Conservation (phyloP, 352 stramenopile genomes). For the Globisporangium paroecandrum region DNA sequence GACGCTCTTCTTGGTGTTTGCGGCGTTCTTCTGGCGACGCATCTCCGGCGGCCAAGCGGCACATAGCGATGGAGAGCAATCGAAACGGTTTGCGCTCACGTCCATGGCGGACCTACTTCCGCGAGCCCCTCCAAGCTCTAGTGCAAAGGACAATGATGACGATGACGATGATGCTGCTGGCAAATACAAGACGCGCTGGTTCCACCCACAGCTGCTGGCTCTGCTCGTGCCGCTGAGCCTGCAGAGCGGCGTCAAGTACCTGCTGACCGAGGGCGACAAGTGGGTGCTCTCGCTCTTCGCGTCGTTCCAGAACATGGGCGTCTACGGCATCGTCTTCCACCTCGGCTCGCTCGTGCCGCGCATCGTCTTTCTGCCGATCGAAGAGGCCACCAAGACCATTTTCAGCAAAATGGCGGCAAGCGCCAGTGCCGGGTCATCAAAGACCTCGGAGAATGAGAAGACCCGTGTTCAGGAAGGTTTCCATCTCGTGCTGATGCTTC, state of each 20-base stretch:
- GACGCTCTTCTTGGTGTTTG: constrained; percentile 60
- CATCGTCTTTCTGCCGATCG: constrained; percentile 94
- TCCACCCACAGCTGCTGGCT: constrained; percentile 55
- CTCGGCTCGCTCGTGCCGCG: constrained; percentile 94
- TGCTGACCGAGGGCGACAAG: constrained; percentile 96
- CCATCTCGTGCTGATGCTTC: constrained; percentile 61
- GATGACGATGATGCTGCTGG: background rate
- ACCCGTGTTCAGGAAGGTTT: constrained; percentile 21
- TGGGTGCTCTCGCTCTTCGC: constrained; percentile 91
- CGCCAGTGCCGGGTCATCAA: constrained; percentile 17
- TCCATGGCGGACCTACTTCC: constrained; percentile 58
- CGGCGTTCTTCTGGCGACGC: constrained; percentile 45
- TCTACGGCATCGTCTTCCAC: constrained; percentile 95
- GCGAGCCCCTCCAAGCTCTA: background rate
- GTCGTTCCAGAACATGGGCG: constrained; percentile 91
- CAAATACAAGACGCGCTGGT: constrained; percentile 22
- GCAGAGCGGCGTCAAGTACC: constrained; percentile 96
- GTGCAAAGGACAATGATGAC: background rate
- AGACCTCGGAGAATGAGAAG: constrained; percentile 1
- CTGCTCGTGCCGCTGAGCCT: constrained; percentile 78
- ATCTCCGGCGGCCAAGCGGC: constrained; percentile 20
- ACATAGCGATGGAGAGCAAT: background rate
- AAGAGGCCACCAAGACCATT: constrained; percentile 94
- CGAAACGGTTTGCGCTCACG: constrained; percentile 36
- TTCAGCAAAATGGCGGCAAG: constrained; percentile 87